Evolutionary conservation across 257 asterid genomes (phyloP).

Genomic region (Salvia splendens): DNA sequence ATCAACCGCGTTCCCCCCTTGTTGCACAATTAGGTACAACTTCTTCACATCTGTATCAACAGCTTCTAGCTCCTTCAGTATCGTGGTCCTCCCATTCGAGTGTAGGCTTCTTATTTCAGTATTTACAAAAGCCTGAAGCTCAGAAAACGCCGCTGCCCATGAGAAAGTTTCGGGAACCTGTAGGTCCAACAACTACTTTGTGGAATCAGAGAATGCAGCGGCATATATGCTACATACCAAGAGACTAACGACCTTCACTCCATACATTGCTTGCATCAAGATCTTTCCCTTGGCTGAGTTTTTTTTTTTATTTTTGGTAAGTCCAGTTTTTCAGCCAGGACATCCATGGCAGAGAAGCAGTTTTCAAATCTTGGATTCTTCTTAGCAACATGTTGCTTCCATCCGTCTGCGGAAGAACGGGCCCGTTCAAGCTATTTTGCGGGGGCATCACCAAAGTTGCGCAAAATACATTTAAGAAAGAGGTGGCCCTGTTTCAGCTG

Average conservation of each 20-base stretch:
- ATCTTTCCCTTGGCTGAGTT: slow-evolving; percentile 81
- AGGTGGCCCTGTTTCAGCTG: slow-evolving; percentile 78
- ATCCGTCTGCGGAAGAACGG: slow-evolving; percentile 64
- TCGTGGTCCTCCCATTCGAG: slow-evolving; percentile 46
- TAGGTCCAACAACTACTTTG: slow-evolving; percentile 58
- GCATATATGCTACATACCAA: slow-evolving; percentile 67
- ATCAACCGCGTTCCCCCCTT: slow-evolving; percentile 45
- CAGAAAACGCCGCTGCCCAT: slow-evolving; percentile 66
- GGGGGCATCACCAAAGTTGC: slow-evolving; percentile 42
- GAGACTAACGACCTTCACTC: slow-evolving; percentile 68
- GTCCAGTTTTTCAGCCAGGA: slow-evolving; percentile 57
- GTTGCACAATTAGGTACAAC: slow-evolving; percentile 55
- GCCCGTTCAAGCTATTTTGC: slow-evolving; percentile 59
- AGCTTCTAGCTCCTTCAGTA: slow-evolving; percentile 69
- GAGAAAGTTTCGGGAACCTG: slow-evolving; percentile 45
- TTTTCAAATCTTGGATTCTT: slow-evolving; percentile 67
- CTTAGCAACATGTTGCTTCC: slow-evolving; percentile 62
- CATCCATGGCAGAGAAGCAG: slow-evolving; percentile 62
- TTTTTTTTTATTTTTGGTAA: slow-evolving; percentile 84
- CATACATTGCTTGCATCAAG: slow-evolving; percentile 83
- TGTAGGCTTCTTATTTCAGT: slow-evolving; percentile 50
- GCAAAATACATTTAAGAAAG: slow-evolving; percentile 59
- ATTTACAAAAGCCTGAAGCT: slow-evolving; percentile 56
- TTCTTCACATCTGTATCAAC: slow-evolving; percentile 64
- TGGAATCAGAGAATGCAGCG: slow-evolving; percentile 69